Evolutionary conservation across 495 filamentous ascomycete species (phyloP), one percentile per base, ranked within the genome.

Genomic region (Darksidea phi): DNA sequence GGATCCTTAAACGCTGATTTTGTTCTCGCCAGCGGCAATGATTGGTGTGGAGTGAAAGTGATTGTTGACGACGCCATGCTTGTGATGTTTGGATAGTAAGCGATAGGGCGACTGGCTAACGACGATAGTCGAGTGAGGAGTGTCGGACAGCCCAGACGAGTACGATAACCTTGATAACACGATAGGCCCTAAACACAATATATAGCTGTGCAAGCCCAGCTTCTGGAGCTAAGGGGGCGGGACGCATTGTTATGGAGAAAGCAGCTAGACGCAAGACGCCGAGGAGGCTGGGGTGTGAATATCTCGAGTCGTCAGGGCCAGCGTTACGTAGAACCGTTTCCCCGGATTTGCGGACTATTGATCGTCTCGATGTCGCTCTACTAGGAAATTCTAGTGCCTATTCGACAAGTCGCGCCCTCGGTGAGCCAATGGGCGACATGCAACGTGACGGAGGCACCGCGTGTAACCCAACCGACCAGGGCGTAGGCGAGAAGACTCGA

Each of bases 231-330:
- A 64, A 64, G 61, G 66, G 61, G 57, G 57, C 51, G 61, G 51
- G 64, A 54, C 59, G 46, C 64, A 54, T 64, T 64, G 61, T 66
- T 50, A n/a, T n/a, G n/a, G n/a, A n/a, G n/a, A n/a, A n/a, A n/a
- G n/a, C n/a, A 61, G 54, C 48, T 54, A 57, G 56, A 56, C 10
- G 41, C 28, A n/a, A n/a, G n/a, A n/a, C n/a, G n/a, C 13, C 25
- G 47, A 25, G 21, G 21, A 15, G 59, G 42, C 54, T 48, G 1
- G 18, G 60, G 54, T 34, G 52, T 21, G 36, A 42, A 56, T 24
- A 43, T 55, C 56, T 64, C 18, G 25, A 63, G 57, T 57, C 46
- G 51, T 57, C 38, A 61, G 59, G 53, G 51, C 42, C 34, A 56
- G 53, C 55, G 65, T 64, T 34, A 61, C 61, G 23, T 53, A 37